Base-by-base conservation (phyloP, 140 eudicot species). In the Ambrosia hybrid region DNA sequence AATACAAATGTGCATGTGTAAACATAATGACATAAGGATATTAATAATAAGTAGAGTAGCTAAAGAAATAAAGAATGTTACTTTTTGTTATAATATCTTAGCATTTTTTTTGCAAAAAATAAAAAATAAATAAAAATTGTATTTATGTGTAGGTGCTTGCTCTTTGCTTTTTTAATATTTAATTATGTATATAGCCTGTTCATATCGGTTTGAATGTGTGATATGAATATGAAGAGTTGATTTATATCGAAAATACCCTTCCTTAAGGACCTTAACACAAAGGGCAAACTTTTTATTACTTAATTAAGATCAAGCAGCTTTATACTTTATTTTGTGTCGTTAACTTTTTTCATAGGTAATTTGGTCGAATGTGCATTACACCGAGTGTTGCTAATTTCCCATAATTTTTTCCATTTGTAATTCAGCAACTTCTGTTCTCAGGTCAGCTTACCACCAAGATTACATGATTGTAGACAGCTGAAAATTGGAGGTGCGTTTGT, bases 381-480 rank as follows among this genome's bases (percentile, higher is more conserved):
- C 45, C 1, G 51, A 14, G 37, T 33, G 16, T 21, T 21, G 70
- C 67, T 65, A 45, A 21, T 53, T 33, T 73, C 37, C 39, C 34
- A 16, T 52, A 72, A 36, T 39, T n/a, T 51, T 45, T 48, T 62
- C 52, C 26, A 61, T 34, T 4, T 41, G 52, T 76, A 67, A 52
- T 61, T 67, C 55, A 61, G 62, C 17, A 73, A n/a, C 70, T 75
- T 80, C 62, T 33, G 39, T 75, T 60, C 48, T 17, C 88, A 88
- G 95, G 76, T 88, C 64, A 80, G 80, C 64, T 80, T 84, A 46
- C 74, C 78, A 39, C 67, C 57, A 61, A 78, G 79, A 83, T 73
- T 81, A 71, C 76, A 80, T 70, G 79, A 68, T 64, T 30, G 69
- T 80, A 75, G 73, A 68, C 55, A 37, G 63, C 71, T 80, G 56